Evolutionary conservation across 2,329 filamentous ascomycete genomes (phyloP).

Genomic region (Ceratocystis eucalypticola): DNA sequence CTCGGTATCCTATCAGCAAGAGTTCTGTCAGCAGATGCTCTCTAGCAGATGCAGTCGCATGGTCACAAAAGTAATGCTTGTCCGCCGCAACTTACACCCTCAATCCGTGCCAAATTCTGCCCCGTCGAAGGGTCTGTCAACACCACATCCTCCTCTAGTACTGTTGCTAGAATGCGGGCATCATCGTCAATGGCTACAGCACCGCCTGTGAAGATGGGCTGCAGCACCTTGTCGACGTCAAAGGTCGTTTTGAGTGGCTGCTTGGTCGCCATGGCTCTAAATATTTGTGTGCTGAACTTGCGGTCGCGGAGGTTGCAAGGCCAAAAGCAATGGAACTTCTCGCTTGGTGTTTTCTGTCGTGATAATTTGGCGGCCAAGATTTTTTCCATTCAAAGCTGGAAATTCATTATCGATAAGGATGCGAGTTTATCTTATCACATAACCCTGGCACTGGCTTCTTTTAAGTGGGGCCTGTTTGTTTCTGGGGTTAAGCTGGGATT

Average conservation of each 20-base stretch:
- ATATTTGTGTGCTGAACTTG: neutral
- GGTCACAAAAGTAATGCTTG: neutral
- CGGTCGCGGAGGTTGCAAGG: neutral
- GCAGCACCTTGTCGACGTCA: conserved; percentile 66
- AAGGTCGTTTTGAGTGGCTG: conserved; percentile 73
- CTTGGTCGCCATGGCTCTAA: conserved; percentile 43
- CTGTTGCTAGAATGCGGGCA: conserved; percentile 72
- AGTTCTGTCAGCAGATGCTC: conserved; percentile 21
- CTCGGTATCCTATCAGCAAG: conserved; percentile 53
- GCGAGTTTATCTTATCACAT: conserved; percentile 15
- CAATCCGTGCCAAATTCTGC: conserved; percentile 67
- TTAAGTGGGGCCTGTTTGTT: neutral
- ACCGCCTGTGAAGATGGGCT: conserved; percentile 88
- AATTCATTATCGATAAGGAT: conserved; percentile 18
- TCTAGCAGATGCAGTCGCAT: conserved; percentile 6
- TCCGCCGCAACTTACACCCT: conserved; percentile 49
- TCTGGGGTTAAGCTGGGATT: neutral
- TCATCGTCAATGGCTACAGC: conserved; percentile 69
- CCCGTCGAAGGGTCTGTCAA: conserved; percentile 76
- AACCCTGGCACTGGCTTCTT: neutral
- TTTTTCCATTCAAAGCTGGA: conserved; percentile 20
- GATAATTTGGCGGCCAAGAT: neutral
- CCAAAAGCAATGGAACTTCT: neutral
- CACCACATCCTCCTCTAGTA: conserved; percentile 81
- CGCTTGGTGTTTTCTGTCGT: conserved; percentile 17